Conservation (phyloP, 75 land plant species). For the Sequoiadendron giganteum region DNA sequence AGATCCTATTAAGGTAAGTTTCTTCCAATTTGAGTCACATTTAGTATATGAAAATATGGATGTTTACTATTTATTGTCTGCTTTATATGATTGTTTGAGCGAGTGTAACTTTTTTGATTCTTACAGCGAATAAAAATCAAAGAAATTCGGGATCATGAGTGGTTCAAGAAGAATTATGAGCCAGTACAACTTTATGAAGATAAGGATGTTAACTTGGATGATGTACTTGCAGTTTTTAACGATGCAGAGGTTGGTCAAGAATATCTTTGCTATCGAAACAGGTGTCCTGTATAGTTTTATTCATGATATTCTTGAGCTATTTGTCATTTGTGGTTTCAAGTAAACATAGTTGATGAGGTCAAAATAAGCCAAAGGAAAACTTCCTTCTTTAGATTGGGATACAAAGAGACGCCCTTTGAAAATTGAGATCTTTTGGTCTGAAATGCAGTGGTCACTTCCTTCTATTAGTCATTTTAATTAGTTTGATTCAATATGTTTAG, state of each 20-base stretch:
- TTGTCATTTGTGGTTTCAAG: not conserved
- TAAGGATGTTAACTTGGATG: conserved; percentile 80
- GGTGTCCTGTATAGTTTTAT: not conserved
- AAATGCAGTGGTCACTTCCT: not conserved
- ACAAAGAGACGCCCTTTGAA: not conserved
- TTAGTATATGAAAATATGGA: not conserved
- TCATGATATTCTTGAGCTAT: not conserved
- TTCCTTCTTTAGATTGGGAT: not conserved
- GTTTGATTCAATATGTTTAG: not conserved
- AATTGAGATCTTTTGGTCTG: not conserved
- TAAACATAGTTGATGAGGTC: not conserved
- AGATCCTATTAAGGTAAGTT: conserved; percentile 78
- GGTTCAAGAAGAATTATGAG: conserved; percentile 78
- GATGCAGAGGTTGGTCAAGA: conserved; percentile 74
- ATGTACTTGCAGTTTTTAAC: conserved; percentile 86
- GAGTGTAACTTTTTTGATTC: conserved; percentile 10
- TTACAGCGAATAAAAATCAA: conserved; percentile 80
- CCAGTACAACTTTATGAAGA: conserved; percentile 56
- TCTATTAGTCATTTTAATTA: not conserved
- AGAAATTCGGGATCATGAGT: conserved; percentile 70
- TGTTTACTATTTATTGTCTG: not conserved
- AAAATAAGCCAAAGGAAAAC: not conserved
- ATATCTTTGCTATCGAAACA: not conserved
- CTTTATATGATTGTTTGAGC: not conserved
- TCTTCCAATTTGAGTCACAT: not conserved